Evolutionary conservation across 2,329 filamentous ascomycete genomes (phyloP).

Genomic region (Hymenoscyphus linearis): DNA sequence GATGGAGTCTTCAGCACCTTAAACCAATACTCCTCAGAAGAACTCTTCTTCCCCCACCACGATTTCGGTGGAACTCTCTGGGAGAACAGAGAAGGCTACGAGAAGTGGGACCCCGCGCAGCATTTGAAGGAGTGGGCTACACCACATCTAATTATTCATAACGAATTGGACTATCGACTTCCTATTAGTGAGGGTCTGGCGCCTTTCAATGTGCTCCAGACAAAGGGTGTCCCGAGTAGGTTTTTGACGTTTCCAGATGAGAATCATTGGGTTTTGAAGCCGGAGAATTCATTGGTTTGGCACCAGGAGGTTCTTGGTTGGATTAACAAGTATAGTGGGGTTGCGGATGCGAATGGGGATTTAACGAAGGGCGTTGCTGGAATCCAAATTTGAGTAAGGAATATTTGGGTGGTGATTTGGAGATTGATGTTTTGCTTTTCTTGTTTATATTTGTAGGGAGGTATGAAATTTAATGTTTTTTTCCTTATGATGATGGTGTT

Average conservation of each 20-base stretch:
- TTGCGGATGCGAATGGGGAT: slow-evolving; percentile 23
- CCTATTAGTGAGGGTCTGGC: slow-evolving; percentile 73
- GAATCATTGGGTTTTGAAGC: slow-evolving; percentile 81
- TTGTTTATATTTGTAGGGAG: not conserved
- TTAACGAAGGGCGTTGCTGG: not conserved
- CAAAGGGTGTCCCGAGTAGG: slow-evolving; percentile 53
- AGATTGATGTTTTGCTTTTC: not conserved
- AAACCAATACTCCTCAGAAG: slow-evolving; percentile 59
- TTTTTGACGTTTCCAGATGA: slow-evolving; percentile 66
- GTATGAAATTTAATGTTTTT: not conserved
- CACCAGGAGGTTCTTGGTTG: slow-evolving; percentile 79
- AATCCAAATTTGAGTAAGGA: not conserved
- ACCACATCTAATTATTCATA: slow-evolving; percentile 86
- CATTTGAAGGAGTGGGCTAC: slow-evolving; percentile 53
- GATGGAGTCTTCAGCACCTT: slow-evolving; percentile 77
- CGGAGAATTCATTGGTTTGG: slow-evolving; percentile 88
- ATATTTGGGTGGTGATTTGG: not conserved
- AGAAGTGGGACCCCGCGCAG: slow-evolving; percentile 62
- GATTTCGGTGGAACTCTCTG: slow-evolving; percentile 53
- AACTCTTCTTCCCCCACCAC: slow-evolving; percentile 66
- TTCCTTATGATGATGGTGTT: not conserved
- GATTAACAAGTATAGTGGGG: slow-evolving; percentile 58
- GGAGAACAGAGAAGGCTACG: slow-evolving; percentile 58
- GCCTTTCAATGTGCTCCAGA: slow-evolving; percentile 60
- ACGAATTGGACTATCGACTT: slow-evolving; percentile 81